phyloP scores from a whole-genome alignment of 1,284 basidiomycete species.

The Rhodotorula sp. region DNA sequence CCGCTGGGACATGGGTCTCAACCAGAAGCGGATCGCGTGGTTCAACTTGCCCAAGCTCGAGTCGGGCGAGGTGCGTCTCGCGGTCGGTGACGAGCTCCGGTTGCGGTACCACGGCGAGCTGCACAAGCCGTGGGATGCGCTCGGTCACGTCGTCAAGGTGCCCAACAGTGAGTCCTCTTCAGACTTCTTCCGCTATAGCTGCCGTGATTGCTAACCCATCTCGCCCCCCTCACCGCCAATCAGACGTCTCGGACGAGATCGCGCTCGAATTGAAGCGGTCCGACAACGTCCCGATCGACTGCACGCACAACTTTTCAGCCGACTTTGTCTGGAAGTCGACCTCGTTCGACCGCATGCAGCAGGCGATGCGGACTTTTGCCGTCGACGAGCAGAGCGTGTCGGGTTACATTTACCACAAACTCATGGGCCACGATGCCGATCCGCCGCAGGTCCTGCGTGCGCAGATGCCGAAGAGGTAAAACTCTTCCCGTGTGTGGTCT shows the following conservation, averaged over 20 bases:
- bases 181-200: background rate
- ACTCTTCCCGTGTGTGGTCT: background rate
- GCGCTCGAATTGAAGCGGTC: conserved; percentile 85
- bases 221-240: background rate
- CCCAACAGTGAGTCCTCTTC: conserved; percentile 75
- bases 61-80: conserved; percentile 93
- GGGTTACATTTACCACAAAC: conserved; percentile 97
- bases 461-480: conserved; percentile 83
- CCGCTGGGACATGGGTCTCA: conserved; percentile 95
- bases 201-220: background rate
- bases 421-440: conserved; percentile 92
- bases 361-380: conserved; percentile 99
- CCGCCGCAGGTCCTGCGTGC: conserved; percentile 71
- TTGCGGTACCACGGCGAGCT: conserved; percentile 84
- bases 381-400: conserved; percentile 99
- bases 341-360: conserved; percentile 97
- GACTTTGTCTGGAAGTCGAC: conserved; percentile 99
- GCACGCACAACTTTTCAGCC: conserved; percentile 90
- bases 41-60: conserved; percentile 94
- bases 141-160: conserved; percentile 97
- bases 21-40: conserved; percentile 97
- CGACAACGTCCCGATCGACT: conserved; percentile 88
- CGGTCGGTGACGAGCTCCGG: conserved; percentile 93
- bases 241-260: conserved; percentile 97
- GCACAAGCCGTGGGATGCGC: conserved; percentile 91